Evolutionary conservation across 306 rosid genomes (phyloP), one percentile per base, ranked within the genome.

Genomic region (Glycine soja): DNA sequence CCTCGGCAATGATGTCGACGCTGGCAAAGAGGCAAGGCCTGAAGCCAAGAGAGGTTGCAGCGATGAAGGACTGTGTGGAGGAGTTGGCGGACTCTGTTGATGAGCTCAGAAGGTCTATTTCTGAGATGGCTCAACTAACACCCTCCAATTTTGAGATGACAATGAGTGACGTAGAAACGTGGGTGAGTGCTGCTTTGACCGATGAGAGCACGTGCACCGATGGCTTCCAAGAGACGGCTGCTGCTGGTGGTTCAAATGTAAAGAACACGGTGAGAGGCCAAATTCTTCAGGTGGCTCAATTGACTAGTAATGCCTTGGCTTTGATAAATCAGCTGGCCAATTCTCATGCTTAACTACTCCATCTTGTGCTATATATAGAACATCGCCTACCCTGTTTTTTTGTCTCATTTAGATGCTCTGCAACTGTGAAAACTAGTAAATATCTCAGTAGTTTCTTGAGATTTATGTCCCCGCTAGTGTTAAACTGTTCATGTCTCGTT

Each of bases 291-390:
- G 77, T 87, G 2, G 90, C 91, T 0, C 97, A 84, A 7, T 70
- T 94, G 81, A 94, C 97, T 19, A 90, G 92, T 76, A 94, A 90
- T 80, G 91, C 95, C 16, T 85, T 94, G 89, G 98, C 95, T 78
- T 86, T 94, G 85, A 80, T 91, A 19, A 92, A 90, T 64, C 89
- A 83, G 66, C 85, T 85, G 7, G 90, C 92, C 58, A 72, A 83
- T 45, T 72, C 64, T 0, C 30, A 24, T 24, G 30, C 30, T 24
- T 24, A 24, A 24, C 30, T 24, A 24, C 30, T 24, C 30, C 2
- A 24, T 24, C 30, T 0, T 24, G 2, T 24, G 30, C 30, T 24
- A 24, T 24, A 24, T 24, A 24, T 24, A 24, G 1, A 24, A 24
- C 30, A 24, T 24, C 30, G 30, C 30, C 30, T 24, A 24, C 30